phyloP scores from a whole-genome alignment of 1,139 yeast genomes.

The Debaryomycetaceae sp. region DNA sequence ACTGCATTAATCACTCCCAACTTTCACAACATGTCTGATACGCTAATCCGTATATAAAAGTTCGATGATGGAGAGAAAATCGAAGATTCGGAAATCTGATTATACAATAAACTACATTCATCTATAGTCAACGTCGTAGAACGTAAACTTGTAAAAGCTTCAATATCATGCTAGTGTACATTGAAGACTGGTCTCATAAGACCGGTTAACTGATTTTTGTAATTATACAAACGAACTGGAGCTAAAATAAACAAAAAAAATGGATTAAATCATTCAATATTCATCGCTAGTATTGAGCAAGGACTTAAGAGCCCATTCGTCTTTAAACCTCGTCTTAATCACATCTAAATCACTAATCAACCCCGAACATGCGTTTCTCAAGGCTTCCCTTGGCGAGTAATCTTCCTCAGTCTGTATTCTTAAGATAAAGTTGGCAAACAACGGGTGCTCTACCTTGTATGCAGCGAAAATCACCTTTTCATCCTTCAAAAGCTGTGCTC shows the following conservation, averaged over 20 bases:
- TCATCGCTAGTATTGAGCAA: constrained; percentile 47
- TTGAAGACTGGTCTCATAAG: not conserved
- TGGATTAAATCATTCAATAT: not conserved
- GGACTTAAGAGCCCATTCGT: constrained; percentile 91
- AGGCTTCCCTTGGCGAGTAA: constrained; percentile 85
- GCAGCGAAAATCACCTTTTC: constrained; percentile 91
- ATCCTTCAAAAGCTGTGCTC: constrained; percentile 84
- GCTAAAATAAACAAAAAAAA: constrained; percentile 1
- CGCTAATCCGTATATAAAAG: not conserved
- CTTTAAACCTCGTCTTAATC: constrained; percentile 72
- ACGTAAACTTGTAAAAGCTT: not conserved
- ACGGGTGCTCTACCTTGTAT: constrained; percentile 95
- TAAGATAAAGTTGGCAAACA: constrained; percentile 90
- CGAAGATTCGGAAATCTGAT: not conserved
- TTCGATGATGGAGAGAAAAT: not conserved
- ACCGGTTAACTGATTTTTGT: not conserved
- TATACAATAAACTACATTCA: not conserved
- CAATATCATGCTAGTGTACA: constrained; percentile 1
- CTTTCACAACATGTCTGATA: not conserved
- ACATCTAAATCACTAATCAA: constrained; percentile 75
- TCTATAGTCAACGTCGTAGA: not conserved
- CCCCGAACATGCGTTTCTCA: constrained; percentile 82
- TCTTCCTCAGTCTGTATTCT: constrained; percentile 96
- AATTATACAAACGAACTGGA: not conserved
- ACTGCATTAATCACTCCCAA: not conserved